Evolutionary conservation across 2,329 filamentous ascomycete species (phyloP).

Genomic region (Sporothrix pseudoabietina): DNA sequence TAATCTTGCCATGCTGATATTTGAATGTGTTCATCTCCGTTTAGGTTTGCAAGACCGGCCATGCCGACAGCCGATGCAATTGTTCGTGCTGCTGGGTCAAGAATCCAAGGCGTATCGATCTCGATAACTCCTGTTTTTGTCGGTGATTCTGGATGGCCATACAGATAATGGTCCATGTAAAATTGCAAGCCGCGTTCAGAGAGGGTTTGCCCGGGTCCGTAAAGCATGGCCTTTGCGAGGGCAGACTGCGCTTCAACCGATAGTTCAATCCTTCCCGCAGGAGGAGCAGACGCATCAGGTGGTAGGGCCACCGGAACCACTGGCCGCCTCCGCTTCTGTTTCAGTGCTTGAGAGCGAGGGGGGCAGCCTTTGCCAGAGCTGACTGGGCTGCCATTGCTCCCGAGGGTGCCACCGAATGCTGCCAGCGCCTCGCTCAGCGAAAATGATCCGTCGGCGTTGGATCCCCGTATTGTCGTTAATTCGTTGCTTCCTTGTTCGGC

Average conservation of each 20-base stretch:
- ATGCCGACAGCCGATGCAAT: slow-evolving; percentile 61
- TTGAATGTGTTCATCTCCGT: slow-evolving; percentile 50
- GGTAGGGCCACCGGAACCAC: background rate
- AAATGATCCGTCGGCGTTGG: slow-evolving; percentile 9
- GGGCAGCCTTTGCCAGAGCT: background rate
- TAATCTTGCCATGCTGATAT: slow-evolving; percentile 56
- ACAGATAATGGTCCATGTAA: slow-evolving; percentile 54
- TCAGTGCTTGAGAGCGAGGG: background rate
- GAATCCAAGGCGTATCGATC: slow-evolving; percentile 40
- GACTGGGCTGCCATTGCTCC: background rate
- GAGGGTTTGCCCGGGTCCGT: slow-evolving; percentile 47
- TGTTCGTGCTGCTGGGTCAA: slow-evolving; percentile 47
- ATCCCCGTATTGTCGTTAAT: background rate
- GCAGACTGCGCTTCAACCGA: slow-evolving; percentile 12
- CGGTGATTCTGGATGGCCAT: slow-evolving; percentile 56
- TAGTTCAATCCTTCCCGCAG: background rate
- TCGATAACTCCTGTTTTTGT: slow-evolving; percentile 45
- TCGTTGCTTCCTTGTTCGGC: slow-evolving; percentile 1
- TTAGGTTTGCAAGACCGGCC: slow-evolving; percentile 59
- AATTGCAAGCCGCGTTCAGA: slow-evolving; percentile 55
- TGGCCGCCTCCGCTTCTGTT: background rate
- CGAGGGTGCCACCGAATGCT: slow-evolving; percentile 7
- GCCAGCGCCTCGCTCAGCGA: background rate
- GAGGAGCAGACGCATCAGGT: background rate
- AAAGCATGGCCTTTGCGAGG: slow-evolving; percentile 35